Evolutionary conservation across 1,139 yeast genomes (phyloP).

Genomic region (Magnusiomyces paraingens): DNA sequence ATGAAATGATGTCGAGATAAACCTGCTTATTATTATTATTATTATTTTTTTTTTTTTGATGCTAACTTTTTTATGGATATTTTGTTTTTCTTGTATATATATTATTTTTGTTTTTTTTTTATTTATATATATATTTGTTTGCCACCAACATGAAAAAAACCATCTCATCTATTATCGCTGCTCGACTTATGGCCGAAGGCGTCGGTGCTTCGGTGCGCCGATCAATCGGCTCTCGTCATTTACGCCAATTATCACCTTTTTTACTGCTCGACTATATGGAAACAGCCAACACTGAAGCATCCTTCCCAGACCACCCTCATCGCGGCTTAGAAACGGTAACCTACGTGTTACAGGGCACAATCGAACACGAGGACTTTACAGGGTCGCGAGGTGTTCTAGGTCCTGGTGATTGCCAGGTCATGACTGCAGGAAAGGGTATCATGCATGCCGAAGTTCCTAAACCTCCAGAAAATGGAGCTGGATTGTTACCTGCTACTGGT

Average conservation of each 20-base stretch:
- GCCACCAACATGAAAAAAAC: conserved; percentile 38
- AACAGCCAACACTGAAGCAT: conserved; percentile 49
- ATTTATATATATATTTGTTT: not conserved
- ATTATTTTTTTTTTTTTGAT: too few species aligned
- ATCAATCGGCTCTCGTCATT: conserved; percentile 59
- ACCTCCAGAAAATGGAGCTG: not conserved
- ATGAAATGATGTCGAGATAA: too few species aligned
- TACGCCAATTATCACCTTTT: conserved; percentile 70
- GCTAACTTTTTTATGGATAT: not conserved
- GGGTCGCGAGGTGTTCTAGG: conserved; percentile 64
- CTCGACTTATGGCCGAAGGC: conserved; percentile 73
- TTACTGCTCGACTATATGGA: conserved; percentile 70
- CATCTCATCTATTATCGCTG: conserved; percentile 51
- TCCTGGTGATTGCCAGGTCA: conserved; percentile 77
- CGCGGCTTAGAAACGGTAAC: conserved; percentile 80
- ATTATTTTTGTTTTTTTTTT: not conserved
- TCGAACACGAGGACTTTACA: conserved; percentile 86
- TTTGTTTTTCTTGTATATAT: not conserved
- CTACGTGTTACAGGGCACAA: conserved; percentile 56
- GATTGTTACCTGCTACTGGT: conserved; percentile 42
- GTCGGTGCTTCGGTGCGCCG: conserved; percentile 78
- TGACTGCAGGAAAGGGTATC: conserved; percentile 84
- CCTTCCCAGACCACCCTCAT: conserved; percentile 81
- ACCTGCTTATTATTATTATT: too few species aligned
- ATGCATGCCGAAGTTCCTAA: conserved; percentile 74